Conservation (phyloP, 202 grass and related monocot genomes). For the Carex sylvatica region DNA sequence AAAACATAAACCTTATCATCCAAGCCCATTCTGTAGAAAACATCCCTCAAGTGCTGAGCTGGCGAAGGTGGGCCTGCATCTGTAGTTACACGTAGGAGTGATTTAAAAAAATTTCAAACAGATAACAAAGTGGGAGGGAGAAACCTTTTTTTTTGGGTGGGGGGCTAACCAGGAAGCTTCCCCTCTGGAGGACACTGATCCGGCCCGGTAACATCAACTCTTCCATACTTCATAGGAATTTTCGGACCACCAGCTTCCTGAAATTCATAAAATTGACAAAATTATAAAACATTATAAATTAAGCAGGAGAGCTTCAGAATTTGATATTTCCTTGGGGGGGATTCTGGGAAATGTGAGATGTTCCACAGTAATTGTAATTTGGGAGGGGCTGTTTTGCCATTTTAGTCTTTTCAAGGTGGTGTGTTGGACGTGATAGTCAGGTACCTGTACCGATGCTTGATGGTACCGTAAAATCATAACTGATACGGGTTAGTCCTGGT, state of each 20-base stretch:
- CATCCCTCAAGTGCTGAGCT: constrained; percentile 80
- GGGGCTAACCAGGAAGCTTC: constrained; percentile 80
- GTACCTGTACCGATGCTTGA: neutral
- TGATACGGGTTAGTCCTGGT: neutral
- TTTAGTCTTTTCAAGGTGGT: neutral
- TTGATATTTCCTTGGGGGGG: neutral
- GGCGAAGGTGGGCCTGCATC: constrained; percentile 84
- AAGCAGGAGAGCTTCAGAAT: neutral
- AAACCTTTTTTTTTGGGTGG: neutral
- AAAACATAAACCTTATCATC: constrained; percentile 68
- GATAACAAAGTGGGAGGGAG: too few species aligned
- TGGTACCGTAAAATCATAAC: neutral
- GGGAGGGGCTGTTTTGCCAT: neutral
- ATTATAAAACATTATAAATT: neutral
- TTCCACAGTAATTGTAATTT: neutral
- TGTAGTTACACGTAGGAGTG: constrained; percentile 25
- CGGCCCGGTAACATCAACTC: constrained; percentile 77
- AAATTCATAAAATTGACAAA: constrained; percentile 24
- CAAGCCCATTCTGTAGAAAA: constrained; percentile 98
- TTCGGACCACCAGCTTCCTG: constrained; percentile 92
- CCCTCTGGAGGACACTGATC: constrained; percentile 89
- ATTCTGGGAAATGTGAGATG: neutral
- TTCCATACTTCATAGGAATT: constrained; percentile 89
- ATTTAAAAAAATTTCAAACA: too few species aligned
- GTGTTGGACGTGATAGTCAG: neutral